Base-by-base conservation (phyloP, 345 rosid species). In the Murraya koenigii region DNA sequence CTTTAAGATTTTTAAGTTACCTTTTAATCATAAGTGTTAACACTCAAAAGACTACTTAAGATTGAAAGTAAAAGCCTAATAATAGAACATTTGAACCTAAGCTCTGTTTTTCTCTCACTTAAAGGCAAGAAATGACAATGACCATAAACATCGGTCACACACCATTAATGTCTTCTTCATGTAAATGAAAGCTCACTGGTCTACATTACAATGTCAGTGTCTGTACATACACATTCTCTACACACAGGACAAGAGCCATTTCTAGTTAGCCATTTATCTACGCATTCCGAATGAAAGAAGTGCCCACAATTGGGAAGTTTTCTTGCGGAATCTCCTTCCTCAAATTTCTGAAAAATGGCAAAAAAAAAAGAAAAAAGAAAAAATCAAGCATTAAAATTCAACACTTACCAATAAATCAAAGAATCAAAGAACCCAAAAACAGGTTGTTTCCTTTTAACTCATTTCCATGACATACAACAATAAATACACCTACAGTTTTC, bases 191-290 rank as follows among this genome's bases (percentile, higher is more conserved):
- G 67, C 22, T 56, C 55, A 60, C 47, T 25, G 0, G 14, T 33
- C 39, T 17, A 13, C 26, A 14, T 22, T 58, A 55, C 61, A 30
- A 38, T 28, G n/a, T 66, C 52, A 49, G 5, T n/a, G 44, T 82
- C 80, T 11, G 68, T 26, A 65, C 47, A 80, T 32, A 92, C 84
- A 67, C 59, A 62, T 32, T 82, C 82, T 85, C 97, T 86, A 77
- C 98, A 94, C 58, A 91, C 85, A n/a, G 98, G 98, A 38, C 97
- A 94, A 25, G 92, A 86, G 15, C 83, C 92, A 66, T 88, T 86
- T 69, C 82, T 76, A 25, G 66, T 70, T 17, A 94, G 78, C 98
- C 98, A 94, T 71, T 82, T 77, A 82, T 94, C 97, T 79, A 93
- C 69, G 80, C 97, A 94, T 4, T 72, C 82, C 83, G 78, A 66